Conservation (phyloP, 805 yeast genomes). For the Wickerhamomyces rabaulensis region DNA sequence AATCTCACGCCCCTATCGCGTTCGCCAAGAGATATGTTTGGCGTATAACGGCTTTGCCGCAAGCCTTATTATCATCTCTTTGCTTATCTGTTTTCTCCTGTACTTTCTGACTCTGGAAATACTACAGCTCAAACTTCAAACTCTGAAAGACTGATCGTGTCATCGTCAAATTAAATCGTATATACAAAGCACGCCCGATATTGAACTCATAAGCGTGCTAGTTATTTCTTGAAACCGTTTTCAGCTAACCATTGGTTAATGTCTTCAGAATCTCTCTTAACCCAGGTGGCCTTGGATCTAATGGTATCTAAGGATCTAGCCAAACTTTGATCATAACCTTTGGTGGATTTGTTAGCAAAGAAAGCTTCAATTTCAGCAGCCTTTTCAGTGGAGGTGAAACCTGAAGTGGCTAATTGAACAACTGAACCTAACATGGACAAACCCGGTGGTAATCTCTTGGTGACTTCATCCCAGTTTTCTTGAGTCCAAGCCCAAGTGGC, state of each 20-base stretch:
- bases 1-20: too few species aligned
- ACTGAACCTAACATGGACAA: conserved; percentile 75
- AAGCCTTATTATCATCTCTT: too few species aligned
- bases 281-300: conserved; percentile 53
- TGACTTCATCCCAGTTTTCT: conserved; percentile 65
- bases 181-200: background rate
- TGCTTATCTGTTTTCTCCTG: too few species aligned
- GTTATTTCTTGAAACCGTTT: conserved; percentile 20
- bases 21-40: too few species aligned
- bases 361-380: conserved; percentile 45
- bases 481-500: conserved; percentile 71
- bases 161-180: background rate
- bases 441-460: conserved; percentile 71
- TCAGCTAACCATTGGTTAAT: conserved; percentile 45
- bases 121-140: too few species aligned
- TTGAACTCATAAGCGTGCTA: background rate
- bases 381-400: conserved; percentile 53
- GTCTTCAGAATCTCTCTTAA: conserved; percentile 45
- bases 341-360: conserved; percentile 50
- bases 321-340: conserved; percentile 59
- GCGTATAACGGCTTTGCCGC: too few species aligned
- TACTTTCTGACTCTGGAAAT: too few species aligned
- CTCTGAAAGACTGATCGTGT: background rate
- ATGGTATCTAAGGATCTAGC: conserved; percentile 62
- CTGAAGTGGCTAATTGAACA: conserved; percentile 54